These are phyloP conservation scores for Ceratobasidium sp. DNA, from an alignment of 1,284 basidiomycete genomes.

Conservation along the genomic window DNA sequence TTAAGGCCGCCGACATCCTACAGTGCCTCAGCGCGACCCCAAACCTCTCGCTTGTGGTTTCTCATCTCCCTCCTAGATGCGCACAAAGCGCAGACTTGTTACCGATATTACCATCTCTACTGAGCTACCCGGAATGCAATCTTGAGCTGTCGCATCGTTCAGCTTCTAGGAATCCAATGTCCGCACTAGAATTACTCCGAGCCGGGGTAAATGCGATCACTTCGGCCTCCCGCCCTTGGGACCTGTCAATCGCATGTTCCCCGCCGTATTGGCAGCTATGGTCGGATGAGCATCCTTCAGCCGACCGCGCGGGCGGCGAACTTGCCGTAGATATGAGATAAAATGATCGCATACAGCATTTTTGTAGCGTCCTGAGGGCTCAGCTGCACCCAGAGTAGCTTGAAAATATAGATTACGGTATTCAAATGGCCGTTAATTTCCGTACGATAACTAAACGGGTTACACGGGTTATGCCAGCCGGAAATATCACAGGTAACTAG, in stretches of 20 bases:
- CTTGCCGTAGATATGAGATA: too few relatives aligned
- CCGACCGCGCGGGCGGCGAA: too few relatives aligned
- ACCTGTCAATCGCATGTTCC: slow-evolving; percentile 72
- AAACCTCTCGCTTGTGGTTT: not conserved
- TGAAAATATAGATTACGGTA: too few relatives aligned
- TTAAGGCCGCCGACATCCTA: too few relatives aligned
- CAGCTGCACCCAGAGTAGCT: too few relatives aligned
- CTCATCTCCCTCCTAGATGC: not conserved
- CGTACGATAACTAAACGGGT: too few relatives aligned
- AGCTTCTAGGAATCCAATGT: slow-evolving; percentile 76
- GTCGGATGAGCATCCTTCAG: slow-evolving; percentile 53
- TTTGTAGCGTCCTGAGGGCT: too few relatives aligned
- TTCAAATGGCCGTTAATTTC: too few relatives aligned
- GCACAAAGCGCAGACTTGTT: slow-evolving; percentile 61
- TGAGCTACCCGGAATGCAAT: slow-evolving; percentile 77
- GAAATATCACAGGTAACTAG: too few relatives aligned
- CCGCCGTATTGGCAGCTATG: slow-evolving; percentile 56
- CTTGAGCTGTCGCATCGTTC: slow-evolving; percentile 67
- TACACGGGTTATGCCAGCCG: too few relatives aligned
- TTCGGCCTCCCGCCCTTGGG: slow-evolving; percentile 77
- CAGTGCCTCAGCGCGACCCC: slow-evolving; percentile 11
- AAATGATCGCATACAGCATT: too few relatives aligned
- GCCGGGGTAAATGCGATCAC: slow-evolving; percentile 75
- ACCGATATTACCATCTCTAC: slow-evolving; percentile 66
- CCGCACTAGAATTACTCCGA: slow-evolving; percentile 62